Evolutionary conservation across 805 yeast genomes (phyloP).

Genomic region (Schizosaccharomyces lindneri): DNA sequence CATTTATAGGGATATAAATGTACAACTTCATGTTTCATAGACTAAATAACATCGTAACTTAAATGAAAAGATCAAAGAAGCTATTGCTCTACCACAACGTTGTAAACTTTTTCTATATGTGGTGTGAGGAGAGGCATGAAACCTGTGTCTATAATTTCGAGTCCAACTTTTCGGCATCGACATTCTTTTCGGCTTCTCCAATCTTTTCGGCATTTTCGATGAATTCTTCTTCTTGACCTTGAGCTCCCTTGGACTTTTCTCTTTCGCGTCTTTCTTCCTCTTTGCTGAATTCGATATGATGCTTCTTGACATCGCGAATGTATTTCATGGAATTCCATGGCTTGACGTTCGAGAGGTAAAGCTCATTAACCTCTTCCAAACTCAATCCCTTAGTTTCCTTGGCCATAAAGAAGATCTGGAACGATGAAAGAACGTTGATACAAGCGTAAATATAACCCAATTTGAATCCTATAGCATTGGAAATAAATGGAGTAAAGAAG

Average conservation of each 20-base stretch:
- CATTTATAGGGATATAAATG: too few relatives aligned
- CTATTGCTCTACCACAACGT: too few relatives aligned
- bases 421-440: constrained; percentile 25
- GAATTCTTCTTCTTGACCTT: constrained; percentile 3
- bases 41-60: too few relatives aligned
- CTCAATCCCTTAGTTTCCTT: constrained; percentile 38
- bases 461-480: constrained; percentile 33
- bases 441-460: constrained; percentile 39
- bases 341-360: constrained; percentile 13
- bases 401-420: constrained; percentile 33
- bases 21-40: too few relatives aligned
- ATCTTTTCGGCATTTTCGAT: constrained; percentile 8
- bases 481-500: constrained; percentile 47
- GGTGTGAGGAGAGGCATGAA: too few relatives aligned
- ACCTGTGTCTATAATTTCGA: too few relatives aligned
- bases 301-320: neutral
- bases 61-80: too few relatives aligned
- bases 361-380: constrained; percentile 31
- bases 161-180: too few relatives aligned
- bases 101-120: too few relatives aligned
- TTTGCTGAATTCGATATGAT: neutral
- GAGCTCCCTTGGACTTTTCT: neutral
- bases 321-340: constrained; percentile 1
- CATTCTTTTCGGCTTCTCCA: too few relatives aligned
- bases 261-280: neutral